phyloP scores from a whole-genome alignment of 2,329 filamentous ascomycete species.

The Sclerotinia subarctica region DNA sequence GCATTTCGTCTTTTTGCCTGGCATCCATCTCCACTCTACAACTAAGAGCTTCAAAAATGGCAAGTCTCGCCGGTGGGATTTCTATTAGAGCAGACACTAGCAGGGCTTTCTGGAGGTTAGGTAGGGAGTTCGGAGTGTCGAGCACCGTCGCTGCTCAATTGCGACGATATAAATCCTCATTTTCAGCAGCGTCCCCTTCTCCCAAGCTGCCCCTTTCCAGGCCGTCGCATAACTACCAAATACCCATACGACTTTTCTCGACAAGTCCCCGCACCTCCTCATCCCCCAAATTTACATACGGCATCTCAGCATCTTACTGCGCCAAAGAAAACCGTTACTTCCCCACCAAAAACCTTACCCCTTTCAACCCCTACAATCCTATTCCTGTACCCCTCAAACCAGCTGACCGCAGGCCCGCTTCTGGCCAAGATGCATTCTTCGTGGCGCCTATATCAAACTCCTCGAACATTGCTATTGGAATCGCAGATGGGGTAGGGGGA shows the following conservation, averaged over 20 bases:
- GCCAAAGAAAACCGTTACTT: conserved; percentile 69
- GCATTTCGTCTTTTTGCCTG: conserved; percentile 20
- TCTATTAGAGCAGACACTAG: conserved; percentile 25
- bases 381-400: conserved; percentile 51
- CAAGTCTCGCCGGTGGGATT: conserved; percentile 26
- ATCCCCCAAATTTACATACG: conserved; percentile 54
- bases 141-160: neutral
- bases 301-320: conserved; percentile 71
- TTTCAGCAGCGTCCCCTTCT: neutral
- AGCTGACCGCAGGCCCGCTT: conserved; percentile 65
- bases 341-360: conserved; percentile 65
- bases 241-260: conserved; percentile 25
- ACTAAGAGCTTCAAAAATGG: conserved; percentile 27
- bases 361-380: conserved; percentile 63
- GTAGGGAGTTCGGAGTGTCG: conserved; percentile 5
- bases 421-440: conserved; percentile 96
- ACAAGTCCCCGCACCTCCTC: conserved; percentile 27
- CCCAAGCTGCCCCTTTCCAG: neutral
- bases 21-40: neutral
- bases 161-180: conserved; percentile 15
- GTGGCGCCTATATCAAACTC: conserved; percentile 67
- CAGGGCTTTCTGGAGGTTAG: conserved; percentile 4
- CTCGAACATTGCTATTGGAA: conserved; percentile 73
- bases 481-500: conserved; percentile 93
- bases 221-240: conserved; percentile 2